A percentile compares a stretch with the other conserved stretches of the same genome.
These are phyloP conservation scores for Pezicula radicicola DNA, from an alignment of 2,329 filamentous ascomycete species.

Conservation along the genomic window DNA sequence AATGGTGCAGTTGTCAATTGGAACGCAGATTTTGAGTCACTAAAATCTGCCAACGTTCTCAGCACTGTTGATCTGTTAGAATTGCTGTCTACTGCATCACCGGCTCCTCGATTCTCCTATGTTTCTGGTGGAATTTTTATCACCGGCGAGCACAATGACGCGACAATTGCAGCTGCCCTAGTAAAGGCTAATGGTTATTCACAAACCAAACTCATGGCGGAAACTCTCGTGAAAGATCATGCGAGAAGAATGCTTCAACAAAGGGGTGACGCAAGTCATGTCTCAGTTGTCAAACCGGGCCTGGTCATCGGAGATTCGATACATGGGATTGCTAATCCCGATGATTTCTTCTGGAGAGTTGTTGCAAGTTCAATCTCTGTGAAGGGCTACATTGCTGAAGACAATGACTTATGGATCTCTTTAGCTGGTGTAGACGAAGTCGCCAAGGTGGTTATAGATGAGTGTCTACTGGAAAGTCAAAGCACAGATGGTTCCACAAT, in stretches of 20 bases:
- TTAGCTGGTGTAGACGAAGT: slow-evolving; percentile 13
- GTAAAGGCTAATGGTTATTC: slow-evolving; percentile 80
- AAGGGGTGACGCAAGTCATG: no score
- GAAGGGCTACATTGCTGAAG: slow-evolving; percentile 9
- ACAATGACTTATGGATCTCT: slow-evolving; percentile 12
- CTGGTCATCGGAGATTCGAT: slow-evolving; percentile 18
- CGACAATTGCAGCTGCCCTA: slow-evolving; percentile 56
- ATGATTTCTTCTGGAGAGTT: slow-evolving; percentile 25
- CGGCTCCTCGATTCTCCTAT: slow-evolving; percentile 17
- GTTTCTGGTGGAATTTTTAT: slow-evolving; percentile 23
- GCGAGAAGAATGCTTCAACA: background rate
- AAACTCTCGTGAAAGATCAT: slow-evolving; percentile 49
- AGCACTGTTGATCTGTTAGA: slow-evolving; percentile 34
- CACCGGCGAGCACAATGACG: background rate
- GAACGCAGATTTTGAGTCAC: slow-evolving; percentile 69
- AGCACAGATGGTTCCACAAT: background rate
- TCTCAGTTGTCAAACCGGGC: slow-evolving; percentile 19
- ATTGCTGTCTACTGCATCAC: slow-evolving; percentile 4
- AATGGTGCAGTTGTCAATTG: slow-evolving; percentile 81
- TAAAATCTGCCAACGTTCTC: slow-evolving; percentile 71
- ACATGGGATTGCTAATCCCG: slow-evolving; percentile 21
- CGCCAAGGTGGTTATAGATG: slow-evolving; percentile 6
- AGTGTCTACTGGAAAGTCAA: background rate
- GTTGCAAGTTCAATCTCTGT: slow-evolving; percentile 13
- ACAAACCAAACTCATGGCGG: slow-evolving; percentile 76